Base-by-base conservation (phyloP, 2,329 filamentous ascomycete species). In the Corynespora cassiicola region DNA sequence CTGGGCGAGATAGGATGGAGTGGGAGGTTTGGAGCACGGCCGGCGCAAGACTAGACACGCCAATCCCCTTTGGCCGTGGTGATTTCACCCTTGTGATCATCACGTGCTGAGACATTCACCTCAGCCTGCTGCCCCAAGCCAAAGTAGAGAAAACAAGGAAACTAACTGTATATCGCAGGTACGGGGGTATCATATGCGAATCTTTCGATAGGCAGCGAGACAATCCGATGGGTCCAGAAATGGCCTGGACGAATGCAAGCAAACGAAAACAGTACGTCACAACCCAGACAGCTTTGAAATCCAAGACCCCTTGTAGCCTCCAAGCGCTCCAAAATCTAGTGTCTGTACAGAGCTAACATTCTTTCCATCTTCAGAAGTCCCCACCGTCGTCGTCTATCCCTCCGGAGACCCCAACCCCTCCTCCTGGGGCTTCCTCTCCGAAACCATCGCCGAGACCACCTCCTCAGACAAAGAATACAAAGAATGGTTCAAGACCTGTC, bases 341-440 rank as follows among this genome's bases (percentile, higher is more conserved):
- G n/a, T n/a, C n/a, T n/a, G n/a, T n/a, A n/a, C n/a, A n/a, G n/a
- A n/a, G n/a, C n/a, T n/a, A n/a, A n/a, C n/a, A n/a, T n/a, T n/a
- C n/a, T n/a, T n/a, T n/a, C n/a, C n/a, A n/a, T n/a, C n/a, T n/a
- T n/a, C n/a, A n/a, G n/a, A 81, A 49, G 77, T 80, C 0, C 77
- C 77, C 2, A 79, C 78, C 0, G 70, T 73, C 4, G 57, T 80
- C 4, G 62, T 78, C 11, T 80, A 80, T 50, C 72, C 74, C 21
- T 40, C 58, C 5, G 63, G 72, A 15, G 29, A 32, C 2, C 17
- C 27, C 1, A 42, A 46, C 3, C 60, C 78, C 5, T 74, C 74
- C 0, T 77, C 74, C 1, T 81, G 78, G 78, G 78, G 78, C 0
- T 80, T 76, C 47, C 63, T 75, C 18, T 80, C 77, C 25, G 72